Evolutionary conservation across 495 filamentous ascomycete genomes (phyloP), one percentile per base, ranked within the genome.

Genomic region (Thozetella sp.): DNA sequence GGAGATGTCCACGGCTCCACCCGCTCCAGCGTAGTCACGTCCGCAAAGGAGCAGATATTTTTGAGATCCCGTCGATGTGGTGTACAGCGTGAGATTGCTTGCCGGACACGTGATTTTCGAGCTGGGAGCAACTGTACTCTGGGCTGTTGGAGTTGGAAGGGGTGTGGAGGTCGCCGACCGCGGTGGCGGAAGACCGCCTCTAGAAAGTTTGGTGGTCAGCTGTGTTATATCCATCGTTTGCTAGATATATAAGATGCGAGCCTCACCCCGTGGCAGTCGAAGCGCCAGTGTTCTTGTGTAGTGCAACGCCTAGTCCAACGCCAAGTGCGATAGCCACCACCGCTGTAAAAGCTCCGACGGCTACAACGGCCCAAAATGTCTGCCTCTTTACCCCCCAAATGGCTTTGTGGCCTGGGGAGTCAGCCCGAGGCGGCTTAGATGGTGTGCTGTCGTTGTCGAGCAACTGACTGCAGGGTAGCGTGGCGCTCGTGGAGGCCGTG

Each of bases 51-150:
- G 51, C 17, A 70, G 51, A 54, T 57, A 62, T 22, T 64, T 65
- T 0, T 51, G 40, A 19, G 58, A 53, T 10, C 53, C 56, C 12
- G 27, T 19, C n/a, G 45, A 12, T 12, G 71, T 26, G 0, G 66
- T 57, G 62, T 72, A 75, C n/a, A 70, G 63, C 3, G 69, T 74
- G 17, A 71, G 62, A 63, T 76, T 75, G 59, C 65, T 60, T 22
- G 25, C 13, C 11, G 74, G 74, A 55, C 74, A 75, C 25, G 53
- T 17, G 25, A 73, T 65, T 2, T 24, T 22, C 11, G 51, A 17
- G 15, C 43, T 13, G 22, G 43, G 52, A 13, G 53, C 40, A 40
- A 53, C 59, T 20, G 54, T 52, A 22, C 37, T 54, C 9, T 45
- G 19, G 26, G 57, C 57, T 4, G 57, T 57, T 13, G 68, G 61